Conservation (phyloP, 2,329 filamentous ascomycete species). For the Claviceps humidiphila region DNA sequence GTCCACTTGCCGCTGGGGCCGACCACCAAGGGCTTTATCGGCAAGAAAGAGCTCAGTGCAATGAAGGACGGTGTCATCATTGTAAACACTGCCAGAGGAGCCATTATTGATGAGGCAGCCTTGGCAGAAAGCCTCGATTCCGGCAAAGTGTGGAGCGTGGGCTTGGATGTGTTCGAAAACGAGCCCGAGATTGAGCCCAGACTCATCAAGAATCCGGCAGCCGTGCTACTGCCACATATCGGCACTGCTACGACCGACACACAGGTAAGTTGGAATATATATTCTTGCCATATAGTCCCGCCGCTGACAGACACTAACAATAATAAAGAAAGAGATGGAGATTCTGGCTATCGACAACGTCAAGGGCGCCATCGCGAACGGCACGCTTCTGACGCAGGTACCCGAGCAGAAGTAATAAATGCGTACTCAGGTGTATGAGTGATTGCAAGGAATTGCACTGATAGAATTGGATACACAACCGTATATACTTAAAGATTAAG, state of each 20-base stretch:
- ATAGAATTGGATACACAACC: neutral
- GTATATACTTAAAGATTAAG: neutral
- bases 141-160: constrained; percentile 39
- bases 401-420: constrained; percentile 5
- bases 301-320: neutral
- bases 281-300: neutral
- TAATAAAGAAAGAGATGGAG: constrained; percentile 14
- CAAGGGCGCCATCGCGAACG: constrained; percentile 16
- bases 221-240: constrained; percentile 53
- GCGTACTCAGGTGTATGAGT: neutral
- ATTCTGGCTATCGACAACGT: constrained; percentile 18
- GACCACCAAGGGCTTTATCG: constrained; percentile 39
- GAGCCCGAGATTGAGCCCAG: constrained; percentile 49
- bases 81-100: constrained; percentile 44
- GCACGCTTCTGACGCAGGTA: constrained; percentile 9
- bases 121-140: constrained; percentile 38
- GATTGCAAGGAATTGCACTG: neutral
- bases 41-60: constrained; percentile 31
- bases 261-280: constrained; percentile 6
- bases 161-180: constrained; percentile 43
- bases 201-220: constrained; percentile 43
- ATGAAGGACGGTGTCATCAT: constrained; percentile 45
- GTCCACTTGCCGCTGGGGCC: constrained; percentile 38
- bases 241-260: constrained; percentile 50
- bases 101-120: constrained; percentile 42